These are phyloP conservation scores for Starmerella riodocensis DNA, from an alignment of 805 yeast genomes.

Conservation along the genomic window DNA sequence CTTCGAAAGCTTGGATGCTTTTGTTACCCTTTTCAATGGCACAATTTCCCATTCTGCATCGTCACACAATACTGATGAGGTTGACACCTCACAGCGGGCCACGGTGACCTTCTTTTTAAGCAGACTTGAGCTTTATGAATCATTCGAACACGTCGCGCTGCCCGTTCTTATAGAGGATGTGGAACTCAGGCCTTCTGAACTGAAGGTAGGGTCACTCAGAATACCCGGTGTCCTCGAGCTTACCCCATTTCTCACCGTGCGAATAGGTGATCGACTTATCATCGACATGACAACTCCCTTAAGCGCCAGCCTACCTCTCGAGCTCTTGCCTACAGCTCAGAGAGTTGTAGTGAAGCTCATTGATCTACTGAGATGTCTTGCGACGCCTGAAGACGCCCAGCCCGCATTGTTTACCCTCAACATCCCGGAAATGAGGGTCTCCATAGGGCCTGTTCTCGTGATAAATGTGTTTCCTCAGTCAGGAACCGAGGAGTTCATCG, in stretches of 20 bases:
- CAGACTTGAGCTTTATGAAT: slow-evolving; percentile 7
- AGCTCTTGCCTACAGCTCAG: neutral
- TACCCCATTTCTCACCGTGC: slow-evolving; percentile 10
- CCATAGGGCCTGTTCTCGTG: slow-evolving; percentile 12
- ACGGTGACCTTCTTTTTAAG: neutral
- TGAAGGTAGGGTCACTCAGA: slow-evolving; percentile 3
- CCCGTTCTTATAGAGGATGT: neutral
- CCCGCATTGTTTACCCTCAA: slow-evolving; percentile 12
- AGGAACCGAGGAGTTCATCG: slow-evolving; percentile 3
- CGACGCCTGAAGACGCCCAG: slow-evolving; percentile 14
- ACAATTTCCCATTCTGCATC: neutral
- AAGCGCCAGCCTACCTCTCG: slow-evolving; percentile 3
- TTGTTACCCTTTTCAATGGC: slow-evolving; percentile 8
- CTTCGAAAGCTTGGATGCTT: slow-evolving; percentile 1
- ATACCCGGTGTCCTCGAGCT: slow-evolving; percentile 12
- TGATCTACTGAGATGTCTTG: neutral
- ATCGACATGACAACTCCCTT: slow-evolving; percentile 3
- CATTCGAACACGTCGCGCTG: slow-evolving; percentile 1
- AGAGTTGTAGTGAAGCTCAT: neutral
- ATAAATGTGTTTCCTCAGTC: slow-evolving; percentile 15
- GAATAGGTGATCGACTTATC: neutral
- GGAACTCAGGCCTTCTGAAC: neutral
- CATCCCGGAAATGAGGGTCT: slow-evolving; percentile 18
- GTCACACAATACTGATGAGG: neutral
- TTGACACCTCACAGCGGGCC: too few species aligned